Base-by-base conservation (phyloP, 768 basidiomycete species). In the Auricularia auricula-judae region DNA sequence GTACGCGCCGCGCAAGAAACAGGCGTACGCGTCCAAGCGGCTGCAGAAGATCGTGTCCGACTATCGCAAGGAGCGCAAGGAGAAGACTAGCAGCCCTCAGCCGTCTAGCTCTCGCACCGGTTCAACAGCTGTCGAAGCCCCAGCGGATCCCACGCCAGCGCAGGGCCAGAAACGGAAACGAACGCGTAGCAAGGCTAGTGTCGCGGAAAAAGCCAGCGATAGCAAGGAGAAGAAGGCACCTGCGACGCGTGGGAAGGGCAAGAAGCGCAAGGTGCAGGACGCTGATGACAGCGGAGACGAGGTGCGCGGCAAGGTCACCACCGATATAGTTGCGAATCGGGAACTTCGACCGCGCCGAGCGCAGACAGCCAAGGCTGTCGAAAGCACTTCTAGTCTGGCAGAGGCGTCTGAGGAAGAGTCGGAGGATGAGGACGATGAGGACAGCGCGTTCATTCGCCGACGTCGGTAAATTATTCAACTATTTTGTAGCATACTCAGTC, bases 21-120 rank as follows among this genome's bases (percentile, higher is more conserved):
- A 90, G 68, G 89, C 86, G 3, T 95, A 95, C 68, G 77, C 87
- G 3, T 91, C 89, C 73, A 95, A 92, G 74, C 84, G 94, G 7
- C 76, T 97, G 65, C 91, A 96, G 72, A 82, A 92, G 71, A 88
- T 93, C 8, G 87, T 93, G n/a, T 79, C 84, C 34, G 89, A 90
- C 65, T 91, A 88, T 71, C 81, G 90, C 64, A 87, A 84, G 71
- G 69, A 66, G 16, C 56, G 56, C 56, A 59, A 23, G 56, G 56
- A 59, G 56, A 59, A 59, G 56, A 51, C 47, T 1, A 18, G 47
- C 16, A 18, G 21, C 21, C 47, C 16, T 5, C 47, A 21, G 47
- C 16, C 47, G 16, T 18, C 47, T 18, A 16, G 47, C 5, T 16
- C 47, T 5, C 47, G 47, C 47, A 4, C 16, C 5, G 5, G 47